Percentiles rank a stretch among this genome's conserved stretches.
These are phyloP conservation scores for Achlya hypogyna DNA, from an alignment of 352 stramenopile species.

Conservation along the genomic window DNA sequence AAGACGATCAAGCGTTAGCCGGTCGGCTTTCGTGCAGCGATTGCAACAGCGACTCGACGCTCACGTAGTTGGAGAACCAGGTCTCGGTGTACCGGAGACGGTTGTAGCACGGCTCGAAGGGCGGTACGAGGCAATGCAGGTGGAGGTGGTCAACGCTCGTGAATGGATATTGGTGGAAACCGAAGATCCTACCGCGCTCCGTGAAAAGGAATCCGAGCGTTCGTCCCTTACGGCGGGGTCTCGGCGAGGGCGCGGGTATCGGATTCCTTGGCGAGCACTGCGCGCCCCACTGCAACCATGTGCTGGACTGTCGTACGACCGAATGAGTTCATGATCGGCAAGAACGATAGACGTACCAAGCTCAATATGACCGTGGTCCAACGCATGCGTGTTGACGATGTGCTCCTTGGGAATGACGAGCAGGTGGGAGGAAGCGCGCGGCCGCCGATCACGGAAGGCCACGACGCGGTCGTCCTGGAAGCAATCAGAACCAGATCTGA, in stretches of 20 bases:
- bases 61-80: slow-evolving; percentile 9
- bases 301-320: neutral
- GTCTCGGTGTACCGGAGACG: slow-evolving; percentile 4
- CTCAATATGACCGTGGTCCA: neutral
- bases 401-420: slow-evolving; percentile 19
- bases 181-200: neutral
- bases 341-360: neutral
- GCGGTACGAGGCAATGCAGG: slow-evolving; percentile 14
- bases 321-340: too few species aligned
- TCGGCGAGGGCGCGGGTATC: too few species aligned
- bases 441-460: slow-evolving; percentile 13
- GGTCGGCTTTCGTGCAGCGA: too few species aligned
- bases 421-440: slow-evolving; percentile 2
- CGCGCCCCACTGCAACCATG: slow-evolving; percentile 8
- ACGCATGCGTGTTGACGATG: neutral
- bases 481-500: too few species aligned
- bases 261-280: slow-evolving; percentile 4
- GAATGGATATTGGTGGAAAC: slow-evolving; percentile 17
- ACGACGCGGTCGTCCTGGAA: slow-evolving; percentile 17
- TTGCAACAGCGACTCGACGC: slow-evolving; percentile 1
- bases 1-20: too few species aligned
- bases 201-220: neutral
- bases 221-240: neutral
- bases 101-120: slow-evolving; percentile 12
- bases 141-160: slow-evolving; percentile 14